Base-by-base conservation (phyloP, 1,284 basidiomycete genomes). In the Sphagnurus paluster region DNA sequence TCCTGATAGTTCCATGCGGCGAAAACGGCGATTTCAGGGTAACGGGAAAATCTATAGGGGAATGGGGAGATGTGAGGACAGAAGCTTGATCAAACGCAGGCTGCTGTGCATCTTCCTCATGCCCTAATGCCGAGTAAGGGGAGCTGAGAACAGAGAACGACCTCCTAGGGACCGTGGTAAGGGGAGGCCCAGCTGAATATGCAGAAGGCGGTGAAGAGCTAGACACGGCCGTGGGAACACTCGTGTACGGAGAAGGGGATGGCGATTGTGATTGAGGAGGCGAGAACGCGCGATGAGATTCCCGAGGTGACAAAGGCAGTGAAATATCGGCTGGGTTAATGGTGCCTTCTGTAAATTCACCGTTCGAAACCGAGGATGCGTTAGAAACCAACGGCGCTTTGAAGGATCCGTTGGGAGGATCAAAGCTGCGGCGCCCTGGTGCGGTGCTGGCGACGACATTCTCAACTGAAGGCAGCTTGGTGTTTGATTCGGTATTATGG, bases 11-110 rank as follows among this genome's bases (percentile, higher is more conserved):
- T 5, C 45, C 48, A 13, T 36, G 37, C 11, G 52, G 46, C 11
- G 48, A 54, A 30, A 41, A 48, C 2, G 43, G 46, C 33, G 49
- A 50, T 11, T 44, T 37, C 13, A 42, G 34, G 32, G 29, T 34
- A 24, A 36, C 19, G 8, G 28, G 35, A 16, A 19, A 19, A 16
- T 29, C 23, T n/a, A 39, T 38, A 41, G 55, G 48, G 19, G 57
- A 56, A 51, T 56, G 46, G 14, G 59, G 56, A 14, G 56, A 57
- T 32, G 56, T 56, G 17, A 58, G 50, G 17, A 56, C 30, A 14
- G 57, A 57, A 26, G 37, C 44, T 19, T 29, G 49, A 32, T 54
- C 54, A 13, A 25, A 29, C n/a, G 39, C 14, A 35, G 45, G 41
- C 17, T 25, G 35, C 6, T 25, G n/a, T 13, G 46, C 11, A 26